A percentile compares a stretch with the other conserved stretches of the same genome.
Conservation (phyloP, 495 filamentous ascomycete species). For the Astrocystis sublimbata region DNA sequence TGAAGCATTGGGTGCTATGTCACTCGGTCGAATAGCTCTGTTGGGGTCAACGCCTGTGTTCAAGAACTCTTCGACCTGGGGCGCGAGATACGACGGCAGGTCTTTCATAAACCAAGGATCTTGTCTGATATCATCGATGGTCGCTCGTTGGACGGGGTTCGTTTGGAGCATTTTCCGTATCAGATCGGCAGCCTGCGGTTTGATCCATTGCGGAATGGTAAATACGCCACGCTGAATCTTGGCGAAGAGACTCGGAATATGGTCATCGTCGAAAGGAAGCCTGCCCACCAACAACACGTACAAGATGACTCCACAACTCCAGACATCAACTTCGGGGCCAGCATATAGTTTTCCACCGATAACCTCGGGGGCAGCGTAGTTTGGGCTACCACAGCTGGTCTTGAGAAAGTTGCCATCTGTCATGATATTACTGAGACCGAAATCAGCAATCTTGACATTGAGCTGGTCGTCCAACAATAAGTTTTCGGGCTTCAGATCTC, state of each 20-base stretch:
- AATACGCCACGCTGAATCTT: constrained; percentile 70
- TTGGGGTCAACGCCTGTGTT: constrained; percentile 90
- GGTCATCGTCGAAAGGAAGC: constrained; percentile 96
- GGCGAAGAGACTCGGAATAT: constrained; percentile 57
- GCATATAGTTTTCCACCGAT: constrained; percentile 98
- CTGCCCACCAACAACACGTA: constrained; percentile 92
- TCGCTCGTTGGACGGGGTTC: constrained; percentile 90
- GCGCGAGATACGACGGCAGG: constrained; percentile 79
- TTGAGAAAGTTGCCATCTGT: constrained; percentile 98
- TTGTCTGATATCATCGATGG: constrained; percentile 87
- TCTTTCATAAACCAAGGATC: constrained; percentile 94
- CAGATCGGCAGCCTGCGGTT: constrained; percentile 76
- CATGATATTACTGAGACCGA: constrained; percentile 99
- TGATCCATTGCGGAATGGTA: constrained; percentile 83
- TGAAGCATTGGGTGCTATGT: constrained; percentile 75
- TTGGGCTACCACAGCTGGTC: constrained; percentile 96
- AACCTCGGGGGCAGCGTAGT: constrained; percentile 97
- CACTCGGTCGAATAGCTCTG: constrained; percentile 79
- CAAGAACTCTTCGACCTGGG: constrained; percentile 89
- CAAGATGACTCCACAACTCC: constrained; percentile 98
- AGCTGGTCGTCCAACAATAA: constrained; percentile 88
- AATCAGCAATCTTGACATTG: constrained; percentile 99
- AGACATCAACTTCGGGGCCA: constrained; percentile 96
- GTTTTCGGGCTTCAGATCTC: constrained; percentile 97
- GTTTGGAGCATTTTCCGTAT: constrained; percentile 94